Percentiles rank a stretch among this genome's conserved stretches.
Conservation (phyloP, 1,284 basidiomycete genomes). For the Mycena citricolor region DNA sequence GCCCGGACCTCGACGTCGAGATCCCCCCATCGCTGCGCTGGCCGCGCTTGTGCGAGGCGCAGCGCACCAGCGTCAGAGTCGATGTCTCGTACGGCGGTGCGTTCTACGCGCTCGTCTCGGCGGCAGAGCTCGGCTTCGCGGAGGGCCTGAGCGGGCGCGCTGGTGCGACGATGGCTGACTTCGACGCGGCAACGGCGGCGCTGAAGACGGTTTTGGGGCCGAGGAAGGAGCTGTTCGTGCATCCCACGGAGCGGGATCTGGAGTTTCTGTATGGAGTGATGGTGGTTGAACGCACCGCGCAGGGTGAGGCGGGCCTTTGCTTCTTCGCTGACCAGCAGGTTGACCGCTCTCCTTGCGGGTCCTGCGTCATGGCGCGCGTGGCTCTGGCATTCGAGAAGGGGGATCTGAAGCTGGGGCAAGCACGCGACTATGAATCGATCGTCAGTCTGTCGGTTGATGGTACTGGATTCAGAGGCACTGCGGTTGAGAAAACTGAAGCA, state of each 20-base stretch:
- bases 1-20: conserved; percentile 29
- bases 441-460: conserved; percentile 28
- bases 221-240: conserved; percentile 31
- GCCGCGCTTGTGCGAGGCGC: conserved; percentile 25
- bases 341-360: conserved; percentile 45
- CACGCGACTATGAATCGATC: conserved; percentile 35
- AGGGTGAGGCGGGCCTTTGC: conserved; percentile 34
- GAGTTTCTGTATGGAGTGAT: conserved; percentile 41
- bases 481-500: conserved; percentile 18
- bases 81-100: conserved; percentile 44
- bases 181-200: conserved; percentile 33
- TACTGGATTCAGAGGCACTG: conserved; percentile 34
- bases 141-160: conserved; percentile 23
- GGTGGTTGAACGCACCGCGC: conserved; percentile 30
- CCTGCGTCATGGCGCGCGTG: conserved; percentile 41
- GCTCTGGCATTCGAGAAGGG: conserved; percentile 38
- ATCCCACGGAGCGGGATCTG: conserved; percentile 34
- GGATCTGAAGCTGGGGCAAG: conserved; percentile 28
- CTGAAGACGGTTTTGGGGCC: conserved; percentile 24
- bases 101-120: conserved; percentile 41
- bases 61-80: conserved; percentile 28
- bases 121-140: conserved; percentile 35
- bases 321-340: conserved; percentile 45
- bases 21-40: conserved; percentile 33
- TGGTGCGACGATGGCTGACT: conserved; percentile 23